A percentile compares a stretch with the other conserved stretches of the same genome.
Evolutionary conservation across 768 basidiomycete genomes (phyloP).

Genomic region (Saitozyma podzolica): DNA sequence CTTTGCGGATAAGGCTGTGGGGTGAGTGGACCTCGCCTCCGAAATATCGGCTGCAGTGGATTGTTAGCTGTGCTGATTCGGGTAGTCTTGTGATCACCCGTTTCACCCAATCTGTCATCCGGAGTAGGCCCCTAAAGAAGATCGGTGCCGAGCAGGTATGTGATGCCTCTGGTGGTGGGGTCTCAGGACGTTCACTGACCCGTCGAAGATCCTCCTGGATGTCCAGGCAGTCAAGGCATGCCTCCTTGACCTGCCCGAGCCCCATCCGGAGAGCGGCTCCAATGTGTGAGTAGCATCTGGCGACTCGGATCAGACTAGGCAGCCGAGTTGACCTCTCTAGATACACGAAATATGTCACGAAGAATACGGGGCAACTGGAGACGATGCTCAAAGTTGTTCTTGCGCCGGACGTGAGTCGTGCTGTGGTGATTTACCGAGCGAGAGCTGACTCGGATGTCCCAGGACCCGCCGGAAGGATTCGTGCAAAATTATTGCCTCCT

Average conservation of each 20-base stretch:
- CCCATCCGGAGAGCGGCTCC: conserved; percentile 40
- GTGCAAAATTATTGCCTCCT: conserved; percentile 92
- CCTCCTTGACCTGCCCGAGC: conserved; percentile 76
- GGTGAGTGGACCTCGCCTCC: conserved; percentile 57
- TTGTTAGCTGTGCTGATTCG: neutral
- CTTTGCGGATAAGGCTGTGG: conserved; percentile 88
- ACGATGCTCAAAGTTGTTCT: conserved; percentile 93
- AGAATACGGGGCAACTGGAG: conserved; percentile 78
- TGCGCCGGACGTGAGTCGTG: conserved; percentile 72
- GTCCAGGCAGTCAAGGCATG: conserved; percentile 81
- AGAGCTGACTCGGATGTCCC: neutral
- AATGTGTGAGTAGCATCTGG: conserved; percentile 27
- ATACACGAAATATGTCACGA: conserved; percentile 77
- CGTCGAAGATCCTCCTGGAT: conserved; percentile 75
- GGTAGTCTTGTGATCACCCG: conserved; percentile 74
- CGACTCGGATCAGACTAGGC: conserved; percentile 55
- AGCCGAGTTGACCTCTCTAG: no score
- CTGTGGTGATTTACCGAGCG: neutral
- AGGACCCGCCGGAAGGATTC: conserved; percentile 89
- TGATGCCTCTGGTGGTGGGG: neutral
- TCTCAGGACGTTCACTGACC: neutral
- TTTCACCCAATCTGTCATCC: conserved; percentile 85
- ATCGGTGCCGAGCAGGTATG: conserved; percentile 91
- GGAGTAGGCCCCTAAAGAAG: conserved; percentile 85
- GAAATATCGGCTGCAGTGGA: neutral